Conservation (phyloP, 2,329 filamentous ascomycete species). For the Pseudogymnoascus pannorum region DNA sequence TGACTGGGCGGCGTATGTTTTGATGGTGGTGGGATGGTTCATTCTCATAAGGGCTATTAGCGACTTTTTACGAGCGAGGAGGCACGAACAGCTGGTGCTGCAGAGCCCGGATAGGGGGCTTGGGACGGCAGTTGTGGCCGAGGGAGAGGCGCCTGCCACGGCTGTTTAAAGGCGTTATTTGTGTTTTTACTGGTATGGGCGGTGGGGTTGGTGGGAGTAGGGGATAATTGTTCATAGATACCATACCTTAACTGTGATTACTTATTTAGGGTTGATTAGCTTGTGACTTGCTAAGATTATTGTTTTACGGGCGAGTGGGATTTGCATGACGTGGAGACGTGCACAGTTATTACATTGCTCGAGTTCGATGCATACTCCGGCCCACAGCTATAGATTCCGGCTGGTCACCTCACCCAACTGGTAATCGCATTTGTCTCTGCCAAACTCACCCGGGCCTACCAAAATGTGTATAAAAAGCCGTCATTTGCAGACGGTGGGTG, state of each 20-base stretch:
- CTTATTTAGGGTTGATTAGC: not conserved
- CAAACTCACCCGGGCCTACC: not conserved
- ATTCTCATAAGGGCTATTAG: constrained; percentile 89
- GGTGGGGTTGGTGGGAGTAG: not conserved
- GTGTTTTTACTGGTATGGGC: not conserved
- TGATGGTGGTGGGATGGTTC: constrained; percentile 99
- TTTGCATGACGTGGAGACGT: not conserved
- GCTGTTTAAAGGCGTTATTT: not conserved
- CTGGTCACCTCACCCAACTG: not conserved
- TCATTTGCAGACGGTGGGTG: not conserved
- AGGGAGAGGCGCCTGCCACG: constrained; percentile 54
- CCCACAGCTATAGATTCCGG: not conserved
- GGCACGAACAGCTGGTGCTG: constrained; percentile 87
- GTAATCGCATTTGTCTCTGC: not conserved
- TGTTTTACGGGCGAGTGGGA: not conserved
- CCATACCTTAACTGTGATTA: constrained; percentile 1
- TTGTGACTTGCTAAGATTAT: not conserved
- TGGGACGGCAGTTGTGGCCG: constrained; percentile 76
- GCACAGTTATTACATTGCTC: not conserved
- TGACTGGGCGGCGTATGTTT: constrained; percentile 83
- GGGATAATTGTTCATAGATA: constrained; percentile 2
- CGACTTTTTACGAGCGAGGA: constrained; percentile 78
- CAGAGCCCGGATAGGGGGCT: constrained; percentile 88
- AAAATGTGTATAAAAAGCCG: not conserved
- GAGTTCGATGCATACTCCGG: not conserved